Evolutionary conservation across 805 yeast species (phyloP).

Genomic region (Saturnispora gosingensis): DNA sequence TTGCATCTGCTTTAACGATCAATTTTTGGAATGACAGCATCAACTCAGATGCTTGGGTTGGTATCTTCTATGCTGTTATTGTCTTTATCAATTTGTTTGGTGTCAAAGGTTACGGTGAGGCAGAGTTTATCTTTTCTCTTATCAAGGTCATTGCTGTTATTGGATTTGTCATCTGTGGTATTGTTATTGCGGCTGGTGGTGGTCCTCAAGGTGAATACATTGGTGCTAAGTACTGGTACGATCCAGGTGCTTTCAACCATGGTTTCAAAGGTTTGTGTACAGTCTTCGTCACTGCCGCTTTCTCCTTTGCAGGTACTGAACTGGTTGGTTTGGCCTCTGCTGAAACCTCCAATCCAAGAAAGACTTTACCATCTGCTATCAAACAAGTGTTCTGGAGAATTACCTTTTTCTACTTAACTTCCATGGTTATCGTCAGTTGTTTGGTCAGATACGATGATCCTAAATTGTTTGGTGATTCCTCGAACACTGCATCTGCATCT

Average conservation of each 20-base stretch:
- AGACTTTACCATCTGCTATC: constrained; percentile 49
- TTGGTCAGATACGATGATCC: constrained; percentile 46
- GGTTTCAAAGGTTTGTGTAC: constrained; percentile 53
- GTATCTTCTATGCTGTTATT: constrained; percentile 42
- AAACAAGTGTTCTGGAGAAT: constrained; percentile 57
- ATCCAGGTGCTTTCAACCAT: constrained; percentile 43
- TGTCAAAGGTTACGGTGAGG: constrained; percentile 57
- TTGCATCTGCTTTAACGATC: constrained; percentile 43
- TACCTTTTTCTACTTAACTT: constrained; percentile 42
- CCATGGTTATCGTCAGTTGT: constrained; percentile 40
- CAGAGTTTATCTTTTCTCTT: constrained; percentile 45
- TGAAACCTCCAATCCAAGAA: constrained; percentile 50
- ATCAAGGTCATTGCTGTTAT: constrained; percentile 46
- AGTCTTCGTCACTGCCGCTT: constrained; percentile 50
- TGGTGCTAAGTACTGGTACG: constrained; percentile 50
- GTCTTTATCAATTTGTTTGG: constrained; percentile 46
- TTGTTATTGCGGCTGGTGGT: constrained; percentile 50
- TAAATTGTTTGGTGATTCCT: constrained; percentile 36
- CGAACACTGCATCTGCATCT: constrained; percentile 51
- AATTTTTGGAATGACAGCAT: constrained; percentile 36
- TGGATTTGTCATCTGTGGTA: constrained; percentile 46
- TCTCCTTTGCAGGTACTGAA: constrained; percentile 59
- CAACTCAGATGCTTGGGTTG: constrained; percentile 44
- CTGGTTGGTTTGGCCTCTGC: constrained; percentile 53
- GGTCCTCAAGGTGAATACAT: constrained; percentile 48